Percentiles rank a stretch among this genome's conserved stretches.
Conservation (phyloP, 73 alveolate genomes). For the Paramecium pentaurelia region DNA sequence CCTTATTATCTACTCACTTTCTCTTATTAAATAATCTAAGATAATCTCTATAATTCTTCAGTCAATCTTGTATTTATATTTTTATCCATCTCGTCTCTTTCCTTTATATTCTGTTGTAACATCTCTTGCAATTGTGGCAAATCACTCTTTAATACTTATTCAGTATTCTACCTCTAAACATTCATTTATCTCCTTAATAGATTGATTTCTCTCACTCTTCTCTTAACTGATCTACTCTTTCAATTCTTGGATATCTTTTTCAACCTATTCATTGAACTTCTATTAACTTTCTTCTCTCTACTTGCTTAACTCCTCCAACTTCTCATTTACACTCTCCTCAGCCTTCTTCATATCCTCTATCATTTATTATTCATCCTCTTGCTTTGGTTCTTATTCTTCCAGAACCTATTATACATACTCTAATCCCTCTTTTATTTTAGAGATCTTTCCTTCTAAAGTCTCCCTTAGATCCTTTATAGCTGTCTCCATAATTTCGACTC, state of each 20-base stretch:
- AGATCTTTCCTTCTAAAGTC: background rate
- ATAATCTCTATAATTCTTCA: background rate
- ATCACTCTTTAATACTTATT: constrained; percentile 4
- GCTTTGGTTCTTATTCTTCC: background rate
- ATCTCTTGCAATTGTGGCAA: background rate
- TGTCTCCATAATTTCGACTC: background rate
- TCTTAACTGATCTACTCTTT: background rate
- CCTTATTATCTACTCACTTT: background rate
- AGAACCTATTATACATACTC: background rate
- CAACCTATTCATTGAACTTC: background rate
- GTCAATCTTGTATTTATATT: background rate
- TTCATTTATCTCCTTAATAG: background rate
- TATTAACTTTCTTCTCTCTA: background rate
- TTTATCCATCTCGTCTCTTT: constrained; percentile 21
- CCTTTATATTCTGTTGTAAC: background rate
- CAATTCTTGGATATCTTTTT: background rate
- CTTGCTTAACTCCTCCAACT: background rate
- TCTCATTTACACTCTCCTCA: background rate
- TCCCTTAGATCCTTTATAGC: constrained; percentile 2
- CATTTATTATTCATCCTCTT: background rate
- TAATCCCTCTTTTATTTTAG: background rate
- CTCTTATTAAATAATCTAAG: background rate
- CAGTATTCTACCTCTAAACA: constrained; percentile 24
- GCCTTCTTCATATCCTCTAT: background rate
- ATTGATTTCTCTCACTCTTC: background rate